phyloP scores from a whole-genome alignment of 371 early-diverging fungal genomes.

The Mucor velutinosus region DNA sequence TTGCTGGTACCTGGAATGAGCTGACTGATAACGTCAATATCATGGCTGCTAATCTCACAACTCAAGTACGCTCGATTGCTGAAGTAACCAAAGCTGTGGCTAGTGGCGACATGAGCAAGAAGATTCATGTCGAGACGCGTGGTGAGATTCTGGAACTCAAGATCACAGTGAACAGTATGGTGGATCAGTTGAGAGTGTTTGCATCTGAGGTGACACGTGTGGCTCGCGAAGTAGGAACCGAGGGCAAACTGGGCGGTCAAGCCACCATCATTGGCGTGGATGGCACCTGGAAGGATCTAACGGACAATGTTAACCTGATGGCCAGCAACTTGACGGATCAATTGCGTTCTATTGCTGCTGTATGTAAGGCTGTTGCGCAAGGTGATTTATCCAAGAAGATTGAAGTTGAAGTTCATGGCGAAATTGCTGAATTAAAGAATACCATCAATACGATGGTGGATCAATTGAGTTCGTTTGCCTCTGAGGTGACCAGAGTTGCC shows the following conservation, averaged over 20 bases:
- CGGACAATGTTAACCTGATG: conserved; percentile 44
- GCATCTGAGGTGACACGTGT: conserved; percentile 34
- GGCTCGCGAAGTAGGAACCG: conserved; percentile 29
- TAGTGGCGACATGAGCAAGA: conserved; percentile 39
- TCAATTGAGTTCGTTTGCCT: conserved; percentile 32
- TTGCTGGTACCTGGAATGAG: conserved; percentile 23
- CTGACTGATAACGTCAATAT: conserved; percentile 38
- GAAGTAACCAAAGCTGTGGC: conserved; percentile 43
- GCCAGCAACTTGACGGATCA: conserved; percentile 35
- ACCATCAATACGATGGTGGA: conserved; percentile 39
- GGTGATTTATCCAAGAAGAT: conserved; percentile 38
- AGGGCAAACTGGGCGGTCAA: conserved; percentile 32
- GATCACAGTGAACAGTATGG: conserved; percentile 33
- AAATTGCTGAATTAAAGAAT: conserved; percentile 38
- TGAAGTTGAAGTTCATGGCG: conserved; percentile 37
- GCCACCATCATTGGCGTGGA: conserved; percentile 53
- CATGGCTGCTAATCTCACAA: conserved; percentile 44
- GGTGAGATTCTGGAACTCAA: conserved; percentile 40
- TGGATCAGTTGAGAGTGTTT: conserved; percentile 31
- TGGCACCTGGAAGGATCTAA: conserved; percentile 61
- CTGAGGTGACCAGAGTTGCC: conserved; percentile 50
- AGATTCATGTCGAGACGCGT: conserved; percentile 35
- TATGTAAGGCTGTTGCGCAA: conserved; percentile 37
- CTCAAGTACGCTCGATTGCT: conserved; percentile 47
- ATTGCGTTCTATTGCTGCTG: conserved; percentile 33